Base-by-base conservation (phyloP, 2,329 filamentous ascomycete species). In the Fusarium liriodendri region DNA sequence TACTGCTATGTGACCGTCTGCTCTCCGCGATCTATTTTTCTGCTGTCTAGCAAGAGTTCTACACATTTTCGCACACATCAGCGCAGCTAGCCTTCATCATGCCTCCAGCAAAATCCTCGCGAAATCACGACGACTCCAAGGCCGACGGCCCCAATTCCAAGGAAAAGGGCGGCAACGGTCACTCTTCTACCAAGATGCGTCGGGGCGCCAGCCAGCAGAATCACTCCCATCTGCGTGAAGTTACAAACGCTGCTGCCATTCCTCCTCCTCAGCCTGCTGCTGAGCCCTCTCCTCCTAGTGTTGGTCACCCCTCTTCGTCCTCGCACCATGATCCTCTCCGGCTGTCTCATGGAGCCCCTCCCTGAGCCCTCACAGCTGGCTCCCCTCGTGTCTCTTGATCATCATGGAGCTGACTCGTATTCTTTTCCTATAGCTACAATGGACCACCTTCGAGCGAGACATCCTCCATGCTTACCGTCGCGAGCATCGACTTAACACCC, bases 381-480 rank as follows among this genome's bases (percentile, higher is more conserved):
- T 55, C 33, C 4, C 50, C 61, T 27, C 38, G 9, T 32, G 29
- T n/a, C 52, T 40, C 22, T 22, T 29, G 62, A 20, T 14, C 61
- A 52, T 52, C 25, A 29, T 50, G 45, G 27, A 52, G 57, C 59
- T 76, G 71, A 72, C 78, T 62, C 5, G 8, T 25, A 61, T 18
- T 64, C 32, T 65, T 74, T 6, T 50, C 27, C 32, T 18, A 47
- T 71, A 91, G 89, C 82, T 91, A 33, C 85, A 92, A 80, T 95
- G 93, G 93, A 84, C 88, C 20, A 88, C 89, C 3, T 92, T 94
- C 77, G 90, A 94, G 33, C 85, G 90, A 69, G 84, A 89, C 58
- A 85, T 93, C 57, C 89, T 97, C 59, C 92, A 95, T 79, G 87
- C 89, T 74, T 97, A 97, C 86, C 90, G 93, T 72, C 90, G 93